phyloP scores from a whole-genome alignment of 495 filamentous ascomycete genomes.

The Aspergillus panamensis region DNA sequence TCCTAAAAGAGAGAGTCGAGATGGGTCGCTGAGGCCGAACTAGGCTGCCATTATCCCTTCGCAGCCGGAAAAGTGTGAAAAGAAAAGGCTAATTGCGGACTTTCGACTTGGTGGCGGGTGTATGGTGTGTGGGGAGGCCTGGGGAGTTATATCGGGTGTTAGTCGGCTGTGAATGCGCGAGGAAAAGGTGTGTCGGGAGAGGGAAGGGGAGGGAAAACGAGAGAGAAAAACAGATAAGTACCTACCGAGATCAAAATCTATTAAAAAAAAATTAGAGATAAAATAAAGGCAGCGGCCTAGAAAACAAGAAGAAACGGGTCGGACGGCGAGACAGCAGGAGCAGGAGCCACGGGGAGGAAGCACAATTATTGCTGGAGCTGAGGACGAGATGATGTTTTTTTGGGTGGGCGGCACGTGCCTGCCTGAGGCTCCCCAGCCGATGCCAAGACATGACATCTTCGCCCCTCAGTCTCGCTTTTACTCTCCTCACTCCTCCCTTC shows the following conservation, averaged over 20 bases:
- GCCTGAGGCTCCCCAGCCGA: constrained; percentile 25
- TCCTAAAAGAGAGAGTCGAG: constrained; percentile 22
- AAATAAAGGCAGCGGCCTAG: background rate
- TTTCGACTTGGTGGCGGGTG: constrained; percentile 7
- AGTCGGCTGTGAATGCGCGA: constrained; percentile 6
- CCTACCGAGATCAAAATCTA: background rate
- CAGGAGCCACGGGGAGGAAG: background rate
- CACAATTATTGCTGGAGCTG: constrained; percentile 9
- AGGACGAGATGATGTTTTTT: constrained; percentile 33
- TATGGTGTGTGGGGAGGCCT: constrained; percentile 9
- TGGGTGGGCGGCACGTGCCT: constrained; percentile 28
- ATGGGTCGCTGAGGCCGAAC: constrained; percentile 24
- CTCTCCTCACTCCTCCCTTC: constrained; percentile 7
- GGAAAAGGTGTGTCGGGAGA: background rate
- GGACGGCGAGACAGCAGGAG: constrained; percentile 3
- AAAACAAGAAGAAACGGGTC: background rate
- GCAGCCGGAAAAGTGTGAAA: constrained; percentile 3
- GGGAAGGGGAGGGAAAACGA: background rate
- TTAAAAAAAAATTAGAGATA: background rate
- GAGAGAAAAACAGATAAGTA: background rate
- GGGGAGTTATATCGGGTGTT: constrained; percentile 15
- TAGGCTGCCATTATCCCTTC: constrained; percentile 41
- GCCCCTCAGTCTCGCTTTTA: constrained; percentile 16
- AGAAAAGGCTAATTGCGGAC: background rate
- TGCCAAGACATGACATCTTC: constrained; percentile 24